These are phyloP conservation scores for Globisporangium uncinulatum DNA, from an alignment of 352 stramenopile species.

Conservation along the genomic window DNA sequence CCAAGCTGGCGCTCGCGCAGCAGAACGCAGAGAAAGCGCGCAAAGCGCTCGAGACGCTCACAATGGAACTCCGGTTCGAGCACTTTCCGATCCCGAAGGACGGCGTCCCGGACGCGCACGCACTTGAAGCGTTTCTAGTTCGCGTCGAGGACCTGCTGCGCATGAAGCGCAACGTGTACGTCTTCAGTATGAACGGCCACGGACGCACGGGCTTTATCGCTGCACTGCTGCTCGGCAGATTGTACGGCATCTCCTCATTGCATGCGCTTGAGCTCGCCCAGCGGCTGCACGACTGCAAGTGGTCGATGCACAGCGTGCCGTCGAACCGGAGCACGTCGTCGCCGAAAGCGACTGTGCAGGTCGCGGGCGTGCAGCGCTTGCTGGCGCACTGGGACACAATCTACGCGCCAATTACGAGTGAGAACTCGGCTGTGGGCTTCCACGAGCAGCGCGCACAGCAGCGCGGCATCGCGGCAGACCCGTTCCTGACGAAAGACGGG, in stretches of 20 bases:
- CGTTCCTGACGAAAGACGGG: slow-evolving; percentile 36
- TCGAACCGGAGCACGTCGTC: slow-evolving; percentile 39
- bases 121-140: slow-evolving; percentile 26
- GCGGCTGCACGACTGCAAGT: slow-evolving; percentile 61
- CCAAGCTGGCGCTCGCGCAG: slow-evolving; percentile 42
- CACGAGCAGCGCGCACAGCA: slow-evolving; percentile 40
- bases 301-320: slow-evolving; percentile 19
- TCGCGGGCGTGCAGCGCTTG: slow-evolving; percentile 34
- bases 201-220: slow-evolving; percentile 63
- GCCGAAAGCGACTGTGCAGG: slow-evolving; percentile 39
- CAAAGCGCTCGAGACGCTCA: slow-evolving; percentile 22
- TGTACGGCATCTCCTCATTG: slow-evolving; percentile 54
- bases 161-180: slow-evolving; percentile 48
- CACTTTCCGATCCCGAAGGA: slow-evolving; percentile 52
- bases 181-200: slow-evolving; percentile 70
- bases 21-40: slow-evolving; percentile 37
- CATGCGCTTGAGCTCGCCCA: slow-evolving; percentile 65
- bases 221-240: slow-evolving; percentile 56
- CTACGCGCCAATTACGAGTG: slow-evolving; percentile 48
- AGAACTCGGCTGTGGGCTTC: slow-evolving; percentile 35
- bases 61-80: slow-evolving; percentile 44
- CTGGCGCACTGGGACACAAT: slow-evolving; percentile 56
- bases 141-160: slow-evolving; percentile 46
- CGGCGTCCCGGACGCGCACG: slow-evolving; percentile 14
- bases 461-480: slow-evolving; percentile 39